Conservation (phyloP, 768 basidiomycete species). For the Coprinopsis strossmayeri region DNA sequence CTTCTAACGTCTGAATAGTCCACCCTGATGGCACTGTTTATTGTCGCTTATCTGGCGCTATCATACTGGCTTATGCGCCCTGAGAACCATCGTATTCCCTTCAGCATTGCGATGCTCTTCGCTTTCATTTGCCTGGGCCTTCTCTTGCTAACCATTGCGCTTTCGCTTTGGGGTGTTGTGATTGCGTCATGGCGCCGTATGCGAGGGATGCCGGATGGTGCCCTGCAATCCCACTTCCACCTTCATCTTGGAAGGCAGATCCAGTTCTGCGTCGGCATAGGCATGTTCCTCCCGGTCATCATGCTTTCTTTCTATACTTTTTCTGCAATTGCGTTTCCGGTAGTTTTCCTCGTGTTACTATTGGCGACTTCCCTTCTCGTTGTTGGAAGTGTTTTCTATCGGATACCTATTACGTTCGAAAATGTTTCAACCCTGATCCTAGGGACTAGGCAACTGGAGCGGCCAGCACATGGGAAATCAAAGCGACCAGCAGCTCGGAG, state of each 20-base stretch:
- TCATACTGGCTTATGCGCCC: not conserved
- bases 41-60: conserved; percentile 3
- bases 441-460: conserved; percentile 1
- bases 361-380: conserved; percentile 2
- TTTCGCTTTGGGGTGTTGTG: conserved; percentile 7
- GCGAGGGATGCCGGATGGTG: conserved; percentile 1
- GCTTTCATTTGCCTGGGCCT: conserved; percentile 1
- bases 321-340: conserved; percentile 5
- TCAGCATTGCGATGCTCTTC: conserved; percentile 8
- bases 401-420: conserved; percentile 9
- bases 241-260: conserved; percentile 20
- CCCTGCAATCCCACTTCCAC: conserved; percentile 19
- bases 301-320: conserved; percentile 7
- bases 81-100: conserved; percentile 1
- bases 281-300: conserved; percentile 5
- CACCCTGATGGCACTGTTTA: conserved; percentile 1
- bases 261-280: conserved; percentile 3
- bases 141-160: not conserved
- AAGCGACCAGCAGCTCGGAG: not conserved
- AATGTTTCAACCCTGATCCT: conserved; percentile 7
- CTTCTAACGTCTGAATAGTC: not conserved
- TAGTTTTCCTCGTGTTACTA: conserved; percentile 8
- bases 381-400: conserved; percentile 7
- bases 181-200: conserved; percentile 7
- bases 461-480: not conserved